Conservation (phyloP, 164 flowering plant species). For the Litsea cubeba region DNA sequence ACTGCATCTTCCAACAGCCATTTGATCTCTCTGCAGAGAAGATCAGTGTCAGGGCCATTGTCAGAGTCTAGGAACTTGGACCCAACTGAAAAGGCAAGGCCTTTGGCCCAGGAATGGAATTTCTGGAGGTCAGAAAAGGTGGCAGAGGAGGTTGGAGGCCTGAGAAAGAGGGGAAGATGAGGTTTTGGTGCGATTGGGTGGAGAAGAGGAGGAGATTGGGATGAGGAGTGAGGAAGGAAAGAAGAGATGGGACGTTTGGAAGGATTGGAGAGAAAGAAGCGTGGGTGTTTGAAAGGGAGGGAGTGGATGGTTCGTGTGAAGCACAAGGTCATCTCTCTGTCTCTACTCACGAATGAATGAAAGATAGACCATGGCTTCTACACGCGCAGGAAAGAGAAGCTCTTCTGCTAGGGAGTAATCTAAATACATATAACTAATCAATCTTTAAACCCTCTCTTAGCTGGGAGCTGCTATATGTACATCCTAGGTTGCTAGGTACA, state of each 20-base stretch:
- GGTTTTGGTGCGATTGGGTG: conserved; percentile 23
- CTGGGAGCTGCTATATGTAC: no score
- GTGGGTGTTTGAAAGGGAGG: neutral
- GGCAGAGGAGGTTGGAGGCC: conserved; percentile 45
- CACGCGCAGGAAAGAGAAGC: no score
- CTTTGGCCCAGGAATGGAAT: conserved; percentile 73
- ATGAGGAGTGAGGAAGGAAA: neutral
- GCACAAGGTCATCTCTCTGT: conserved; percentile 12
- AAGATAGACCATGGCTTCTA: no score
- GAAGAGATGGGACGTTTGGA: conserved; percentile 4
- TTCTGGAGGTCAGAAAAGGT: conserved; percentile 48
- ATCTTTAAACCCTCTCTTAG: no score
- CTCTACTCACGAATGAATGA: neutral
- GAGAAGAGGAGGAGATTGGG: conserved; percentile 7
- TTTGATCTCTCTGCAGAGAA: conserved; percentile 62
- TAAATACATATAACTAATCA: no score
- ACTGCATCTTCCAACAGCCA: conserved; percentile 77
- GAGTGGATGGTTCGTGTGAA: conserved; percentile 13
- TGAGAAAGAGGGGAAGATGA: conserved; percentile 62
- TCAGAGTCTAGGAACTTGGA: conserved; percentile 48
- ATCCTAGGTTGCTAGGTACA: no score
- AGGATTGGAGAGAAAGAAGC: neutral
- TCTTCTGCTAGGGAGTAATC: no score
- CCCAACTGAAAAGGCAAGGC: conserved; percentile 53
- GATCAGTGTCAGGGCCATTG: conserved; percentile 61